Conservation (phyloP, 345 rosid genomes). For the Fremontodendron californicum region DNA sequence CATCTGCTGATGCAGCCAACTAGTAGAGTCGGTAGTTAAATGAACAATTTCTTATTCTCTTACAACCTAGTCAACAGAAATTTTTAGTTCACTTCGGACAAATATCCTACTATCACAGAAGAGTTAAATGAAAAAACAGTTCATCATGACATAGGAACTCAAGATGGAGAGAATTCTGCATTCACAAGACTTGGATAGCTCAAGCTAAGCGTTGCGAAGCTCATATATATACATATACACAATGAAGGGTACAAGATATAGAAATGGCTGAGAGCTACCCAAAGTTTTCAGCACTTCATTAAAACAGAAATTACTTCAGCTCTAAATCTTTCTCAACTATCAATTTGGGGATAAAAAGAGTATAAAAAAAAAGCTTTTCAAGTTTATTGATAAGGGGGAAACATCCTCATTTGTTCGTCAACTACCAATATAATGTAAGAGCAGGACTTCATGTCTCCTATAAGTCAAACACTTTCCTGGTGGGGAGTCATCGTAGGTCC, state of each 20-base stretch:
- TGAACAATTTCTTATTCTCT: no score
- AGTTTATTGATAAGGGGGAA: not conserved
- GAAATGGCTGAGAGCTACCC: not conserved
- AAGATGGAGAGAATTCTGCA: not conserved
- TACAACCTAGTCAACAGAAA: not conserved
- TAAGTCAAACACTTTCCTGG: conserved; percentile 44
- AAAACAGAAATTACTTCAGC: not conserved
- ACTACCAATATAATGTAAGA: not conserved
- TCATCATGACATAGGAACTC: no score
- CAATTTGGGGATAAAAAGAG: not conserved
- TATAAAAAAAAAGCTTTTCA: not conserved
- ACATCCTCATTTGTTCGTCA: not conserved
- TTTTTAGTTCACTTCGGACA: not conserved
- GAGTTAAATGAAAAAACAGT: not conserved
- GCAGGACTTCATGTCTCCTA: not conserved
- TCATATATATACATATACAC: conserved; percentile 10
- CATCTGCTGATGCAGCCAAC: no score
- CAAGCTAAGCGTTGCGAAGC: not conserved
- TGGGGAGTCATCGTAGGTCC: conserved; percentile 37
- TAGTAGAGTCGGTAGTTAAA: no score
- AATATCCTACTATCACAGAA: not conserved
- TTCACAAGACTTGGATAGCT: not conserved
- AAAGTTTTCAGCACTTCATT: not conserved
- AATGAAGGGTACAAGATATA: conserved; percentile 1
- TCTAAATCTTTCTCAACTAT: not conserved